Evolutionary conservation across 225 moss, liverwort and hornwort genomes (phyloP).

Genomic region (Pseudisothecium myosuroides): DNA sequence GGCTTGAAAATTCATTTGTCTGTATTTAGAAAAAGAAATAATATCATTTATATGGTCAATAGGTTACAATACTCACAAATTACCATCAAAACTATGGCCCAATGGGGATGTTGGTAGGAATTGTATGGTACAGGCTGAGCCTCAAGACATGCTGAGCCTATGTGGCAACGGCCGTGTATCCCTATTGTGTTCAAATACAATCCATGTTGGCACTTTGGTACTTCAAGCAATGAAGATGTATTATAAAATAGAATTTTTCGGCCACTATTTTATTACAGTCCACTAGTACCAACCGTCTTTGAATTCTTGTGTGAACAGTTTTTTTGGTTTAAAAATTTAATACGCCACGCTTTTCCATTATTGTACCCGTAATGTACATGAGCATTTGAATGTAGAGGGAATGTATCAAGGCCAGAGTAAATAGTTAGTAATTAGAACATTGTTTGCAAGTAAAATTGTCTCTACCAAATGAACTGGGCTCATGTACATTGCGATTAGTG

Average conservation of each 20-base stretch:
- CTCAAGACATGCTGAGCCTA: not conserved
- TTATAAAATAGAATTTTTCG: not conserved
- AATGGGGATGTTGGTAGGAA: not conserved
- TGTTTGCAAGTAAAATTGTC: not conserved
- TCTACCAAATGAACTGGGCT: not conserved
- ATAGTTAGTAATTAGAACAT: no score
- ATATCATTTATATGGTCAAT: not conserved
- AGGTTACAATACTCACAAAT: not conserved
- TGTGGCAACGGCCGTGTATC: not conserved
- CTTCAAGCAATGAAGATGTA: not conserved
- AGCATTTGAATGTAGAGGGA: no score
- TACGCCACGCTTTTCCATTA: not conserved
- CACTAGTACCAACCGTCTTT: not conserved
- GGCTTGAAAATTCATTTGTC: not conserved
- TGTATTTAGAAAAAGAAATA: not conserved
- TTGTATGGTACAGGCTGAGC: accelerated
- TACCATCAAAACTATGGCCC: not conserved
- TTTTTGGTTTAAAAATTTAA: not conserved
- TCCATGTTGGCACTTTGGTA: not conserved
- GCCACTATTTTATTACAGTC: not conserved
- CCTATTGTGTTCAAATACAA: accelerated
- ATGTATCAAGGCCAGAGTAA: no score
- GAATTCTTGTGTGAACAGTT: accelerated
- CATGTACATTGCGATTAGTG: not conserved
- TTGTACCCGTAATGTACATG: no score